Evolutionary conservation across 495 filamentous ascomycete genomes (phyloP).

Genomic region (Diplogelasinospora grovesii): DNA sequence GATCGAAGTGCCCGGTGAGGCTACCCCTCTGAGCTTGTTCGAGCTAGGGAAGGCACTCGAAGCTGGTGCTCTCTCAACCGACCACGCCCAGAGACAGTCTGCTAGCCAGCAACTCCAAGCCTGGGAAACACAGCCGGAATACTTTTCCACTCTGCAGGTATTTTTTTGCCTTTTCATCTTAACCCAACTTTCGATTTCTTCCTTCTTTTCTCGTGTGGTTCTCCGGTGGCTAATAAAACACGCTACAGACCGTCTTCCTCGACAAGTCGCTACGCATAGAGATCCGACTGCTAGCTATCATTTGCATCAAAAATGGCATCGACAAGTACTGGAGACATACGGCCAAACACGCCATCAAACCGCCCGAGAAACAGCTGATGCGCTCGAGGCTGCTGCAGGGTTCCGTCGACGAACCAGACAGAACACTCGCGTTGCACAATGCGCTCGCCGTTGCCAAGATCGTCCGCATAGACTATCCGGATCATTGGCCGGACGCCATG

Average conservation of each 20-base stretch:
- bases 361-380: constrained; percentile 68
- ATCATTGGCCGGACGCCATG: constrained; percentile 67
- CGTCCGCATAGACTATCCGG: constrained; percentile 78
- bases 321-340: constrained; percentile 87
- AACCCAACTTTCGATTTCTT: not conserved
- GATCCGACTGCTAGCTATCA: constrained; percentile 81
- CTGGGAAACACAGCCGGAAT: constrained; percentile 75
- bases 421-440: constrained; percentile 73
- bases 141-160: constrained; percentile 76
- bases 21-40: constrained; percentile 48
- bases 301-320: constrained; percentile 91
- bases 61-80: constrained; percentile 67
- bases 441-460: constrained; percentile 83
- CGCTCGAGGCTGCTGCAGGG: constrained; percentile 65
- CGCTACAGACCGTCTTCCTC: constrained; percentile 70
- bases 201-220: no score
- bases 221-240: no score
- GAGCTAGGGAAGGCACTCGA: constrained; percentile 67
- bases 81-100: constrained; percentile 68
- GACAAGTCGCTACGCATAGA: constrained; percentile 67
- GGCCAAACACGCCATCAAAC: constrained; percentile 59
- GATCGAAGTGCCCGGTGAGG: constrained; percentile 49
- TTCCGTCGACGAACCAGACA: constrained; percentile 65
- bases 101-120: constrained; percentile 74
- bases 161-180: not conserved